A percentile compares a stretch with the other conserved stretches of the same genome.
Evolutionary conservation across 2,329 filamentous ascomycete species (phyloP).

Genomic region (Neonectria hederae): DNA sequence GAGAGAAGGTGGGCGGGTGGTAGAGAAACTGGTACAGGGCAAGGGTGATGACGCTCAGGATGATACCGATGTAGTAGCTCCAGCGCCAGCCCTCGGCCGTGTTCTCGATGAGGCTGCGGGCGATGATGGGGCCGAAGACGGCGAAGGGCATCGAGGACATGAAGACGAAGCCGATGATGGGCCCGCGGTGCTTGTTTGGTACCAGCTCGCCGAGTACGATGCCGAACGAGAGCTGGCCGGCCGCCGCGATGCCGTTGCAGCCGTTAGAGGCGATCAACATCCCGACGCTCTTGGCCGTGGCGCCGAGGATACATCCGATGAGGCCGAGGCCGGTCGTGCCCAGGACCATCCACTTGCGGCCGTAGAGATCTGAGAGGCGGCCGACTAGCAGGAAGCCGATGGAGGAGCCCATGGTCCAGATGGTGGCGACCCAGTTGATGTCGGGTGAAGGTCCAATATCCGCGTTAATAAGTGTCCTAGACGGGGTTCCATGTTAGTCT

Average conservation of each 20-base stretch:
- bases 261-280: slow-evolving; percentile 51
- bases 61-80: slow-evolving; percentile 59
- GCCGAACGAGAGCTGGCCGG: slow-evolving; percentile 53
- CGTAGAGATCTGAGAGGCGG: slow-evolving; percentile 55
- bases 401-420: slow-evolving; percentile 51
- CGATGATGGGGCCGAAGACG: slow-evolving; percentile 58
- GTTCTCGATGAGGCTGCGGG: slow-evolving; percentile 53
- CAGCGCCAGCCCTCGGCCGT: slow-evolving; percentile 58
- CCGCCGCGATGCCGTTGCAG: slow-evolving; percentile 51
- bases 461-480: slow-evolving; percentile 44
- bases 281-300: slow-evolving; percentile 46
- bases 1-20: slow-evolving; percentile 56
- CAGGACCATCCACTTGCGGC: slow-evolving; percentile 53
- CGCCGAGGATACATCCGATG: slow-evolving; percentile 52
- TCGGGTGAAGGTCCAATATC: slow-evolving; percentile 45
- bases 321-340: slow-evolving; percentile 45
- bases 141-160: slow-evolving; percentile 52
- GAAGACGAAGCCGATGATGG: slow-evolving; percentile 50
- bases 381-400: slow-evolving; percentile 54
- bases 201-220: slow-evolving; percentile 56
- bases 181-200: slow-evolving; percentile 53
- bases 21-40: slow-evolving; percentile 56
- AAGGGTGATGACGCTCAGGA: slow-evolving; percentile 52
- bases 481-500: not conserved
- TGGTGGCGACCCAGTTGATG: slow-evolving; percentile 47